These are phyloP conservation scores for Calvatia gigantea DNA, from an alignment of 768 basidiomycete genomes.

Conservation along the genomic window DNA sequence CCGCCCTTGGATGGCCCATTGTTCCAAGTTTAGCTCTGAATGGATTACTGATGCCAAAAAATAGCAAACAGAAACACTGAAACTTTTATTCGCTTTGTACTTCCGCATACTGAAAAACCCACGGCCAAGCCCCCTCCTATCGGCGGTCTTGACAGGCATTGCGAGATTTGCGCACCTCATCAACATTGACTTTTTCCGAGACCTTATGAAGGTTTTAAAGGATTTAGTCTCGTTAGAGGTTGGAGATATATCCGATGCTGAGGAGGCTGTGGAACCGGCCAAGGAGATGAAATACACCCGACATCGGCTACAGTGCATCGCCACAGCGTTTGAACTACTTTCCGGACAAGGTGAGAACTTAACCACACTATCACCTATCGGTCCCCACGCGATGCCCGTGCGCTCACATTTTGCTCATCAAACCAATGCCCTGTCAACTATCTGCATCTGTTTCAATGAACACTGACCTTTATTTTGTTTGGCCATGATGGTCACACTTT, in stretches of 20 bases:
- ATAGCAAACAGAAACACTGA: conserved; percentile 97
- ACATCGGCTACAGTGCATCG: conserved; percentile 77
- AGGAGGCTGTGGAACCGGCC: conserved; percentile 11
- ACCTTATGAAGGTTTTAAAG: conserved; percentile 85
- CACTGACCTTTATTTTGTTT: not conserved
- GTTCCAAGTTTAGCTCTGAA: conserved; percentile 2
- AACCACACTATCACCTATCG: conserved; percentile 8
- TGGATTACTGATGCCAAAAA: conserved; percentile 12
- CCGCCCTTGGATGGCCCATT: conserved; percentile 2
- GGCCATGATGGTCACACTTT: conserved; percentile 2
- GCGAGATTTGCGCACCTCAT: conserved; percentile 94
- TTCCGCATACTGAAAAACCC: conserved; percentile 93
- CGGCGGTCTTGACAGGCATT: conserved; percentile 87
- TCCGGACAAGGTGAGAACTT: conserved; percentile 80
- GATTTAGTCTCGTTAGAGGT: conserved; percentile 60
- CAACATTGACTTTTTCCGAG: conserved; percentile 98
- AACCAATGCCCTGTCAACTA: conserved; percentile 9
- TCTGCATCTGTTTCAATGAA: conserved; percentile 5
- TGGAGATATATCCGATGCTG: conserved; percentile 25
- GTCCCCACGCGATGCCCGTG: conserved; percentile 1
- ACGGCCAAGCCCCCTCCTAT: conserved; percentile 71
- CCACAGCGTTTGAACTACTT: conserved; percentile 95
- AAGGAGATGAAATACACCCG: conserved; percentile 37
- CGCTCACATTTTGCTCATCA: not conserved
- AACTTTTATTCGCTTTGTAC: conserved; percentile 94